Evolutionary conservation across 2,329 filamentous ascomycete species (phyloP).

Genomic region (Microcyclospora pomicola): DNA sequence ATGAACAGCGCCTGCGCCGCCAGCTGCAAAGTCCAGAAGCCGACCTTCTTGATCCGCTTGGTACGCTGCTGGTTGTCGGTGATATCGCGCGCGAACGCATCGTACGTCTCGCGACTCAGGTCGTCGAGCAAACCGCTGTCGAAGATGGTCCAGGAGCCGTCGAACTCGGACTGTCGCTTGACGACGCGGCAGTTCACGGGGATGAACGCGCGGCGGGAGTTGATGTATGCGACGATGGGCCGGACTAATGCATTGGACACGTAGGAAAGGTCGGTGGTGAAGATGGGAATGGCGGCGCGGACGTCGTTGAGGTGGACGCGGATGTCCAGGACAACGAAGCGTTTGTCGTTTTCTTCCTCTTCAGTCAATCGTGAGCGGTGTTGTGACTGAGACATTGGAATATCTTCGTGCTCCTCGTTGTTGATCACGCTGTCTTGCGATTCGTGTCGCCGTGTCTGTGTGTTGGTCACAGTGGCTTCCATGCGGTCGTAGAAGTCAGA

Average conservation of each 20-base stretch:
- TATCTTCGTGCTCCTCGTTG: neutral
- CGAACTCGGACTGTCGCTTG: conserved; percentile 77
- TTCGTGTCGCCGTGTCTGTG: conserved; percentile 15
- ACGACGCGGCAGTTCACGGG: conserved; percentile 90
- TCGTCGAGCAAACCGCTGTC: conserved; percentile 93
- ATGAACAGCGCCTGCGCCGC: conserved; percentile 89
- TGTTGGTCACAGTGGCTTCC: conserved; percentile 73
- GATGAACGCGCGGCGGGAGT: conserved; percentile 73
- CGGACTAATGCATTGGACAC: conserved; percentile 90
- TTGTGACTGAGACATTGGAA: neutral
- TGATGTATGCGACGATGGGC: conserved; percentile 96
- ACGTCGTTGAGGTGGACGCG: conserved; percentile 93
- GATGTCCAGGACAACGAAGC: conserved; percentile 85
- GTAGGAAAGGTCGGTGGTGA: conserved; percentile 83
- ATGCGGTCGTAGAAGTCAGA: conserved; percentile 94
- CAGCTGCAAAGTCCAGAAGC: conserved; percentile 87
- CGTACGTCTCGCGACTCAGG: conserved; percentile 81
- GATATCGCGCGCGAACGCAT: conserved; percentile 84
- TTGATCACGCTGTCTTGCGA: neutral
- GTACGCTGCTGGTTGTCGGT: conserved; percentile 78
- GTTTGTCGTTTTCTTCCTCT: conserved; percentile 43
- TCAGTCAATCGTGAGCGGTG: neutral
- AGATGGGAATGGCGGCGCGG: conserved; percentile 80
- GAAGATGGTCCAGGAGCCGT: conserved; percentile 88
- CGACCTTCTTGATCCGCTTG: conserved; percentile 83